phyloP scores from a whole-genome alignment of 2,329 filamentous ascomycete genomes.

The Cytospora paraplurivora region DNA sequence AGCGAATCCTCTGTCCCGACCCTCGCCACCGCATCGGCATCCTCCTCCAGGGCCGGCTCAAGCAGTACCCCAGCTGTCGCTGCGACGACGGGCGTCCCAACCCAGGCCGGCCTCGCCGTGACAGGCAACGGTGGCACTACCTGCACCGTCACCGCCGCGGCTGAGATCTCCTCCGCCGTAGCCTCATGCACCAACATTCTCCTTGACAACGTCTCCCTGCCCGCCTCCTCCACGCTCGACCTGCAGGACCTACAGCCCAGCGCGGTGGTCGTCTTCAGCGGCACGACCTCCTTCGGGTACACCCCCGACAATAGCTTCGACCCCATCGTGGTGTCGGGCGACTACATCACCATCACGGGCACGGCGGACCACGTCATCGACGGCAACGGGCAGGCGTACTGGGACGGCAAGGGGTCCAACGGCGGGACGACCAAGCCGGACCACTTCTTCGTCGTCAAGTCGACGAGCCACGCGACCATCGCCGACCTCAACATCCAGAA shows the following conservation, averaged over 20 bases:
- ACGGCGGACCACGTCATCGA: conserved; percentile 30
- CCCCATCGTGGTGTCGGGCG: conserved; percentile 29
- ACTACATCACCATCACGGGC: conserved; percentile 30
- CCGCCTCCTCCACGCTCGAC: conserved; percentile 41
- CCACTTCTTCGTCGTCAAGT: conserved; percentile 53
- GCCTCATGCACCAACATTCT: conserved; percentile 41
- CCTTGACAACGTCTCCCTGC: conserved; percentile 40
- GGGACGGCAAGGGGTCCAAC: conserved; percentile 42
- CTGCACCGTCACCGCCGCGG: conserved; percentile 29
- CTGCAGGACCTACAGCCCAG: conserved; percentile 38
- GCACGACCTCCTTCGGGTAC: conserved; percentile 28
- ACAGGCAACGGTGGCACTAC: conserved; percentile 17
- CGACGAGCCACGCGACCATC: conserved; percentile 41
- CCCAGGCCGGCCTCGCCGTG: conserved; percentile 1
- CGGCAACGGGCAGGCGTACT: conserved; percentile 29
- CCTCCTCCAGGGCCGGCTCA: background rate
- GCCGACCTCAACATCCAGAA: conserved; percentile 44
- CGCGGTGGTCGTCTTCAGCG: conserved; percentile 37
- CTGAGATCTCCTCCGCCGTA: conserved; percentile 28
- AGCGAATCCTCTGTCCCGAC: background rate
- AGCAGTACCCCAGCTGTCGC: background rate
- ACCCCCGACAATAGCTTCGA: conserved; percentile 22
- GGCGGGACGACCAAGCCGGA: conserved; percentile 45
- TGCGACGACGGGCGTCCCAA: background rate
- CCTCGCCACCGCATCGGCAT: background rate